Conservation (phyloP, 2,329 filamentous ascomycete species). For the Paracoccidioides lutzii region DNA sequence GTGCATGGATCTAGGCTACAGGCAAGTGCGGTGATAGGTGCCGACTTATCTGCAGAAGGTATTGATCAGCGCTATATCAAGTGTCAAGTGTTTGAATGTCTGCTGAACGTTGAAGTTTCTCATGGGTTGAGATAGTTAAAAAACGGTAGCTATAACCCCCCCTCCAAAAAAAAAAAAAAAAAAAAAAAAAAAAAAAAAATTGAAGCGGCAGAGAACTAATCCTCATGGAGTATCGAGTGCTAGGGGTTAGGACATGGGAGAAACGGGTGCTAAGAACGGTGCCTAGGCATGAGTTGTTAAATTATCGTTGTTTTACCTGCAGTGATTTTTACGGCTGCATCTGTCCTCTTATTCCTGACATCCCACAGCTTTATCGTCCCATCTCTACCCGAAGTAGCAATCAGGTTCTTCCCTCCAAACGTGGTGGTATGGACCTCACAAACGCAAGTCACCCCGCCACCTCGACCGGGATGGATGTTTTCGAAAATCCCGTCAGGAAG, state of each 20-base stretch:
- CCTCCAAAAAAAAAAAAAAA: too few species aligned
- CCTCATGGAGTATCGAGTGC: too few species aligned
- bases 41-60: conserved; percentile 31
- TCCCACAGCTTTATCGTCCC: conserved; percentile 32
- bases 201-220: too few species aligned
- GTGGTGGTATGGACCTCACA: conserved; percentile 3
- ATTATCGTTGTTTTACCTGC: conserved; percentile 17
- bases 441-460: conserved; percentile 28
- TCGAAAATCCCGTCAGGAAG: conserved; percentile 11
- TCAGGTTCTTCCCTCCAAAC: conserved; percentile 11
- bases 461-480: conserved; percentile 17
- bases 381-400: conserved; percentile 22
- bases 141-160: too few species aligned
- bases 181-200: too few species aligned
- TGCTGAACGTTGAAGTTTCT: conserved; percentile 1
- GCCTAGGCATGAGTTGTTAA: too few species aligned
- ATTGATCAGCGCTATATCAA: conserved; percentile 3
- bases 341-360: conserved; percentile 19
- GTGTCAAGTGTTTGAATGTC: too few species aligned
- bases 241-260: too few species aligned
- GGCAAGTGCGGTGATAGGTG: conserved; percentile 41
- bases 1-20: conserved; percentile 34
- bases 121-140: too few species aligned
- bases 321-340: conserved; percentile 22
- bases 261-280: background rate